Percentiles rank a stretch among this genome's conserved stretches.
phyloP scores from a whole-genome alignment of 164 flowering plant genomes.

The Brasenia schreberi region DNA sequence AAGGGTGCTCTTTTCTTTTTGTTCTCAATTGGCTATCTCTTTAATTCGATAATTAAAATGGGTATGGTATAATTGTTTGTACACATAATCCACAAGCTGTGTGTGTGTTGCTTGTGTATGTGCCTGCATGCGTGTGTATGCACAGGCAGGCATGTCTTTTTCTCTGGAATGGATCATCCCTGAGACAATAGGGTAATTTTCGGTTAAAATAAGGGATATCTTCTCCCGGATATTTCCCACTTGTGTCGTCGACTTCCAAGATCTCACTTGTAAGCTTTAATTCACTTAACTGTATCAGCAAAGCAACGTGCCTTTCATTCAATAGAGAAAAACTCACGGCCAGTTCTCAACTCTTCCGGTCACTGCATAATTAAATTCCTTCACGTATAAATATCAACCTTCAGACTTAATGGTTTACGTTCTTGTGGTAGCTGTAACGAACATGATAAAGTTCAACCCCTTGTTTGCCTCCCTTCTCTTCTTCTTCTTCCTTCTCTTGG shows the following conservation, averaged over 20 bases:
- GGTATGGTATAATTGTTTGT: too few species aligned
- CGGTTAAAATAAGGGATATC: too few species aligned
- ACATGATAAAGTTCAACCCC: neutral
- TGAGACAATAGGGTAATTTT: too few species aligned
- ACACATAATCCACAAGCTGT: too few species aligned
- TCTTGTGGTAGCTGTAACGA: neutral
- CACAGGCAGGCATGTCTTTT: too few species aligned
- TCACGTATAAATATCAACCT: neutral
- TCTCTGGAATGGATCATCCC: too few species aligned
- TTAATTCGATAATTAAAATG: too few species aligned
- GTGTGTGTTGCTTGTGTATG: too few species aligned
- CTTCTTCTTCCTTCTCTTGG: slow-evolving; percentile 7
- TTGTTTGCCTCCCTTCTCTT: slow-evolving; percentile 9
- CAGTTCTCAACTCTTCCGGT: neutral
- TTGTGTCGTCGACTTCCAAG: neutral
- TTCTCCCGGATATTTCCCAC: too few species aligned
- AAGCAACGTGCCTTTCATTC: neutral
- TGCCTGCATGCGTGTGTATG: too few species aligned
- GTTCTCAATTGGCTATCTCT: too few species aligned
- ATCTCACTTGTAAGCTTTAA: neutral
- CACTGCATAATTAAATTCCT: neutral
- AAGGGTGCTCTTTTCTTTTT: too few species aligned
- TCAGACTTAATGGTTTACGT: neutral
- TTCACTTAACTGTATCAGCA: neutral
- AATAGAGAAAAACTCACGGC: neutral